Conservation (phyloP, 164 flowering plant species). For the Magnolia kwangsiensis region DNA sequence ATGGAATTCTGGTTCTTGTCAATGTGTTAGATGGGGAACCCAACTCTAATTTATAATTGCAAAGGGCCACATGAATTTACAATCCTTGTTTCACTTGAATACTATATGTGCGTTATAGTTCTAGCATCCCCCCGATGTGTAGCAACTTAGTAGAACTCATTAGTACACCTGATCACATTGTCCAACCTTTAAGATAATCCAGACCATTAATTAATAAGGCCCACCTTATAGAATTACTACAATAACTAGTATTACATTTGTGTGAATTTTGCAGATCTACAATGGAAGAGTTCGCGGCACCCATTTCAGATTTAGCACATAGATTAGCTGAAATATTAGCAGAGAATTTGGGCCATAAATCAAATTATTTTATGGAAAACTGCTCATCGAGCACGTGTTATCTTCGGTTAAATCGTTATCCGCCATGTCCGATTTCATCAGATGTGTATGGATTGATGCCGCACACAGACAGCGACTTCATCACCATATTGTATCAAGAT, state of each 20-base stretch:
- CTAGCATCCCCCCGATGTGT: too few relatives aligned
- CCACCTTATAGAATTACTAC: too few relatives aligned
- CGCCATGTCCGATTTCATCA: conserved; percentile 55
- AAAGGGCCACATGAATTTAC: too few relatives aligned
- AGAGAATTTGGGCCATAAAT: conserved; percentile 48
- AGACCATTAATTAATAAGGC: too few relatives aligned
- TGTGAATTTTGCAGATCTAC: conserved; percentile 38
- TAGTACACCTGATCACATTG: too few relatives aligned
- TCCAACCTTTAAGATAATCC: too few relatives aligned
- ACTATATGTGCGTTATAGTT: too few relatives aligned
- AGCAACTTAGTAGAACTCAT: too few relatives aligned
- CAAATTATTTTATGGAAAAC: conserved; percentile 46
- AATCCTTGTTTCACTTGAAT: too few relatives aligned
- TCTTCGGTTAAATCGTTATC: conserved; percentile 78
- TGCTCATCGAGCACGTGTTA: conserved; percentile 62
- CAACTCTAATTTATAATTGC: too few relatives aligned
- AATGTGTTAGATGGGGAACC: too few relatives aligned
- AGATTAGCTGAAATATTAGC: conserved; percentile 55
- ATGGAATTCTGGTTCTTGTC: too few relatives aligned
- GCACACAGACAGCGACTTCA: conserved; percentile 86
- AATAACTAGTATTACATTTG: not conserved
- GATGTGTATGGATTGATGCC: conserved; percentile 68
- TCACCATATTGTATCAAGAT: conserved; percentile 74
- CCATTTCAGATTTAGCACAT: conserved; percentile 47
- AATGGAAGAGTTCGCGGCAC: conserved; percentile 49